Evolutionary conservation across 164 flowering plant species (phyloP), one percentile per base, ranked within the genome.

Genomic region (Annona cherimola): DNA sequence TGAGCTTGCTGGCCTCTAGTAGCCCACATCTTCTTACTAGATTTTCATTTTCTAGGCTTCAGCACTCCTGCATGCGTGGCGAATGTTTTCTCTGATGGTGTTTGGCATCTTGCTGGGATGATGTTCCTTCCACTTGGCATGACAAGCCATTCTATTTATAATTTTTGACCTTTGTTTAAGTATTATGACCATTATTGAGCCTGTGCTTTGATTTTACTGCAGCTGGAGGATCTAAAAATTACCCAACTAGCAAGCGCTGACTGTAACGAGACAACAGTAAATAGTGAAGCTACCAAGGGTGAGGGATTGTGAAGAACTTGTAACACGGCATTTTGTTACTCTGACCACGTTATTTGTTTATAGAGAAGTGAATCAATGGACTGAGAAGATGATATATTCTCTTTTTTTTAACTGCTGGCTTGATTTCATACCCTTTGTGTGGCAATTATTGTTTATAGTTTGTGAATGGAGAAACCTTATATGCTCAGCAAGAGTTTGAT

Each of bases 141-240:
- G 35, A 26, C 35, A 26, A 26, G 35, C 35, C 35, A 26, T 26
- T 26, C 35, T 1, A 26, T 26, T 26, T 26, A 26, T 26, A 26
- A 26, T 26, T 26, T 26, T 1, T 26, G 35, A 26, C 35, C 35
- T 26, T 26, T 26, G 35, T 26, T 26, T 26, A 26, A 26, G 35
- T 26, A 26, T 26, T 26, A 26, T 26, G 35, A 26, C 35, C 35
- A 26, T 26, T 26, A 1, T 26, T 26, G 35, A 26, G 35, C 35
- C 35, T 26, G 35, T 26, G 35, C 35, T 26, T 26, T 26, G 35
- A 43, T 66, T 3, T 19, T 66, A 1, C 46, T 50, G 55, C 70
- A 68, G 70, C 60, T 68, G 19, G 70, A 68, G 70, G 70, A 68
- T 40, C 55, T 68, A 1, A 18, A 50, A 39, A 68, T 45, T 46